A percentile compares a stretch with the other conserved stretches of the same genome.
These are phyloP conservation scores for Teunomyces cretensis DNA, from an alignment of 805 yeast genomes.

Conservation along the genomic window DNA sequence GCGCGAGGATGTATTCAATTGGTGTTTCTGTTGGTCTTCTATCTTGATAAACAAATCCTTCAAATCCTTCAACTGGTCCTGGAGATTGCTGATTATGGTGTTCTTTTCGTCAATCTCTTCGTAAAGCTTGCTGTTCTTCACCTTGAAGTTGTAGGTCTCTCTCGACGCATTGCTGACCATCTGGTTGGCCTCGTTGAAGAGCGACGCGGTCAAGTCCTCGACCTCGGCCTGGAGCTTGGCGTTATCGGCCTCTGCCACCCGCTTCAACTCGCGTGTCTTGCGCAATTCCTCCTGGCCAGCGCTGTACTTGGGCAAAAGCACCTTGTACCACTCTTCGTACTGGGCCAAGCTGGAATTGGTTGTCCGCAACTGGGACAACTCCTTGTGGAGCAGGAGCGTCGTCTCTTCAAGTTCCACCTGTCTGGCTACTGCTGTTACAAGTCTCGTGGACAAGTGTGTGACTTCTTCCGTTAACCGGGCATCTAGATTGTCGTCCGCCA, in stretches of 20 bases:
- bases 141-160: constrained; percentile 58
- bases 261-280: constrained; percentile 31
- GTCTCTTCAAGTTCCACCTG: constrained; percentile 57
- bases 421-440: constrained; percentile 59
- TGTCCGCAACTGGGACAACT: constrained; percentile 26
- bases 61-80: constrained; percentile 65
- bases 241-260: constrained; percentile 58
- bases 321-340: constrained; percentile 22
- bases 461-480: constrained; percentile 54
- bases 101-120: constrained; percentile 67
- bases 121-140: constrained; percentile 55
- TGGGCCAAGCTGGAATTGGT: constrained; percentile 20
- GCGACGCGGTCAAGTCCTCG: constrained; percentile 73
- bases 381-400: constrained; percentile 38
- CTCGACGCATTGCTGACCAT: constrained; percentile 81
- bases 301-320: constrained; percentile 29
- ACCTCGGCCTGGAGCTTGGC: constrained; percentile 66
- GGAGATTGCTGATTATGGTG: constrained; percentile 59
- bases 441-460: constrained; percentile 54
- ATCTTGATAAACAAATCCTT: constrained; percentile 57
- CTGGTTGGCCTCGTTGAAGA: constrained; percentile 80
- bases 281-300: constrained; percentile 25
- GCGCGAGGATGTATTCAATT: neutral
- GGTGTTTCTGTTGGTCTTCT: constrained; percentile 40
- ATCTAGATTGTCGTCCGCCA: constrained; percentile 17